A percentile compares a stretch with the other conserved stretches of the same genome.
These are phyloP conservation scores for Chrysosporium queenslandicum DNA, from an alignment of 2,329 filamentous ascomycete genomes.

Conservation along the genomic window DNA sequence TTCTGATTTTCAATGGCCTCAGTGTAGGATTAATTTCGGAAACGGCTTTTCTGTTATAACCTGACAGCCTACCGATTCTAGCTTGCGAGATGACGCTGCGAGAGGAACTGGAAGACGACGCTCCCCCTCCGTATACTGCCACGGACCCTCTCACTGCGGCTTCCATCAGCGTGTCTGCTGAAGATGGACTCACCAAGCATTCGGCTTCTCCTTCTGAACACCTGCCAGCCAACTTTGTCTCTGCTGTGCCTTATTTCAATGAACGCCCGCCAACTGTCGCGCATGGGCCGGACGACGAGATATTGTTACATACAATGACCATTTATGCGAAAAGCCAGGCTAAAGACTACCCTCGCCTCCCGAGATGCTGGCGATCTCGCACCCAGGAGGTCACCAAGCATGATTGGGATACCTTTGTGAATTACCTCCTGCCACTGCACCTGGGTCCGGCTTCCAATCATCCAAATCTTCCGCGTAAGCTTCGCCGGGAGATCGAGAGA, in stretches of 20 bases:
- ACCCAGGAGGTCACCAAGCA: conserved; percentile 30
- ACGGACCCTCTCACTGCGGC: conserved; percentile 28
- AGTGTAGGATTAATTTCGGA: too few species aligned
- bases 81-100: conserved; percentile 3
- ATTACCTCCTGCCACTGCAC: conserved; percentile 34
- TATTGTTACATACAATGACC: conserved; percentile 31
- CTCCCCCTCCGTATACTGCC: conserved; percentile 35
- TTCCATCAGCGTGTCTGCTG: conserved; percentile 11
- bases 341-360: conserved; percentile 35
- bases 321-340: conserved; percentile 34
- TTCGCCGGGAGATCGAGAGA: conserved; percentile 33
- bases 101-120: conserved; percentile 24
- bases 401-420: conserved; percentile 38
- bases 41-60: too few species aligned
- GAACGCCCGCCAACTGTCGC: conserved; percentile 25
- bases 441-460: conserved; percentile 31
- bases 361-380: conserved; percentile 32
- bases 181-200: conserved; percentile 15
- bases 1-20: too few species aligned
- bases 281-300: conserved; percentile 20
- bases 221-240: conserved; percentile 18
- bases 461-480: conserved; percentile 27
- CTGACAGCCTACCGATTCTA: neutral
- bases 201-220: too few species aligned
- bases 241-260: conserved; percentile 33